A percentile compares a stretch with the other conserved stretches of the same genome.
These are phyloP conservation scores for Phytophthora syringae DNA, from an alignment of 352 stramenopile genomes.

Conservation along the genomic window DNA sequence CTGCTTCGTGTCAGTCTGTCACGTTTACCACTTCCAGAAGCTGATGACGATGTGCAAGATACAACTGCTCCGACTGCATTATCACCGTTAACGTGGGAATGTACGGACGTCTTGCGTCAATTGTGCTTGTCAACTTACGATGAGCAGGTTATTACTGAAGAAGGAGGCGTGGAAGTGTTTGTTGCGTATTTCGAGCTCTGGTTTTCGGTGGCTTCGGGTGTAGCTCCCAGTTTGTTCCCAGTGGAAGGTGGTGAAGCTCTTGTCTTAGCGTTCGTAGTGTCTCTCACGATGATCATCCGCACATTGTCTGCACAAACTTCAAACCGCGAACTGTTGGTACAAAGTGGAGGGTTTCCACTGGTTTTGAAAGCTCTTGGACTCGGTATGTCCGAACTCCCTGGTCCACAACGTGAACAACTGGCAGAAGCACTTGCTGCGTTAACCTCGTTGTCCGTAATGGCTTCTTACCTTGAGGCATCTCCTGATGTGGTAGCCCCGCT, in stretches of 20 bases:
- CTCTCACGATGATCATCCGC: conserved; percentile 25
- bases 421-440: conserved; percentile 28
- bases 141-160: conserved; percentile 49
- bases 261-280: conserved; percentile 21
- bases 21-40: background rate
- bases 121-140: conserved; percentile 44
- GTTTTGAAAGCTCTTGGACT: conserved; percentile 42
- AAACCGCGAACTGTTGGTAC: conserved; percentile 37
- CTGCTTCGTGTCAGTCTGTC: conserved; percentile 41
- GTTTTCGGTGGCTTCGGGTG: conserved; percentile 32
- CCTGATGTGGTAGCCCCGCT: conserved; percentile 59
- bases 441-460: conserved; percentile 19
- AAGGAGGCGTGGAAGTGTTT: conserved; percentile 49
- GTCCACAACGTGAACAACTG: conserved; percentile 26
- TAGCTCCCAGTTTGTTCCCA: conserved; percentile 10
- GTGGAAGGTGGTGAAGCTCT: conserved; percentile 22
- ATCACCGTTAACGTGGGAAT: conserved; percentile 37
- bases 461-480: conserved; percentile 19
- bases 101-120: conserved; percentile 47
- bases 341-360: conserved; percentile 45
- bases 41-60: conserved; percentile 1
- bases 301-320: conserved; percentile 25
- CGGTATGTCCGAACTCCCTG: conserved; percentile 9
- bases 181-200: conserved; percentile 42
- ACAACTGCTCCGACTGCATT: conserved; percentile 6